A percentile compares a stretch with the other conserved stretches of the same genome.
These are phyloP conservation scores for Sphaerulina musiva DNA, from an alignment of 2,329 filamentous ascomycete species.

Conservation along the genomic window DNA sequence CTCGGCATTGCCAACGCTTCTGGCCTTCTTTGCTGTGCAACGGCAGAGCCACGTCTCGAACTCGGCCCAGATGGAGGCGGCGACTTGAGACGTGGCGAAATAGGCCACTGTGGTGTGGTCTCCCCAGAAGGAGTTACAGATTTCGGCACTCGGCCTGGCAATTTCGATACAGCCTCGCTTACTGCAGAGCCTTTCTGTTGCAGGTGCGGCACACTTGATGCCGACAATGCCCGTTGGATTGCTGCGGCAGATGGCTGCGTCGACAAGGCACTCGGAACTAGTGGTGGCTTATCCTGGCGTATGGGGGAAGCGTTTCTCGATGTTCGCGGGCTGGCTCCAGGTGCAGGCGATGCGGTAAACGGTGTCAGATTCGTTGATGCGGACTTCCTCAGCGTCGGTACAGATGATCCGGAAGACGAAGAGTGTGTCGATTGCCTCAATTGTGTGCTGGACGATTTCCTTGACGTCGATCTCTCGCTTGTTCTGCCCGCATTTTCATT, in stretches of 20 bases:
- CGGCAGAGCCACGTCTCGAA: conserved; percentile 40
- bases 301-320: conserved; percentile 45
- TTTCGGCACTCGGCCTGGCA: conserved; percentile 54
- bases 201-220: conserved; percentile 60
- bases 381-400: conserved; percentile 25
- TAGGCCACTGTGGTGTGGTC: conserved; percentile 62
- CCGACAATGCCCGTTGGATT: conserved; percentile 61
- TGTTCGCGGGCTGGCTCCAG: conserved; percentile 39
- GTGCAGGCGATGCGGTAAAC: conserved; percentile 31
- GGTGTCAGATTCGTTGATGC: conserved; percentile 28
- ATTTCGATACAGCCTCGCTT: conserved; percentile 56
- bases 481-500: conserved; percentile 9
- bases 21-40: conserved; percentile 31
- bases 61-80: conserved; percentile 55
- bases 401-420: conserved; percentile 10
- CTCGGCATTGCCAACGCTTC: conserved; percentile 36
- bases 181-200: conserved; percentile 44
- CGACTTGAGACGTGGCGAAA: conserved; percentile 67
- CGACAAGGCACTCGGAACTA: conserved; percentile 31
- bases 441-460: conserved; percentile 14
- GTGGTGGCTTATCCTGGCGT: conserved; percentile 40
- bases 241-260: conserved; percentile 56
- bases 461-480: conserved; percentile 9
- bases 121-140: conserved; percentile 46
- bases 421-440: conserved; percentile 7